Conservation (phyloP, 768 basidiomycete species). For the Russula foetens region DNA sequence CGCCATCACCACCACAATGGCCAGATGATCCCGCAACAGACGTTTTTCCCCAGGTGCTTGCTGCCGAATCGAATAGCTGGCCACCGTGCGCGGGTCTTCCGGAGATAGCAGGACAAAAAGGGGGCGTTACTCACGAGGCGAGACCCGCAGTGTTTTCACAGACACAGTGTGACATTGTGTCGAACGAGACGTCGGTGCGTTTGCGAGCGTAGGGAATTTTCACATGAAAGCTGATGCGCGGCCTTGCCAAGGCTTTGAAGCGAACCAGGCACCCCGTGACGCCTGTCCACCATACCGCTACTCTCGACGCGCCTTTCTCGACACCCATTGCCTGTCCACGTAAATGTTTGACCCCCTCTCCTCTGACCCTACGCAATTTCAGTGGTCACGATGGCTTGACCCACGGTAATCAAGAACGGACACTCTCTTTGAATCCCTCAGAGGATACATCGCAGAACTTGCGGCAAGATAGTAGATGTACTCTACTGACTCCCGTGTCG, state of each 20-base stretch:
- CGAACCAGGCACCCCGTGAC: neutral
- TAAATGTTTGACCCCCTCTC: neutral
- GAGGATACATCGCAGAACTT: neutral
- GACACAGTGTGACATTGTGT: neutral
- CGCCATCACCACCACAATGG: neutral
- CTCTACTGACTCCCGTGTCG: neutral
- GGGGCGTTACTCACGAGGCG: neutral
- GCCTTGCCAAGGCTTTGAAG: neutral
- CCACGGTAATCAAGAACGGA: neutral
- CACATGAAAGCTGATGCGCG: neutral
- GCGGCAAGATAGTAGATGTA: neutral
- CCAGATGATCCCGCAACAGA: neutral
- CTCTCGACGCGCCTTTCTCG: neutral
- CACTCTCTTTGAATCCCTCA: neutral
- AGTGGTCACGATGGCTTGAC: neutral
- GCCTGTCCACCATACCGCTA: neutral
- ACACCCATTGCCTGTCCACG: neutral
- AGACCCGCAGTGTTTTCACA: neutral
- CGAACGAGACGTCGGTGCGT: constrained; percentile 2
- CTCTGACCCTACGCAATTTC: neutral
- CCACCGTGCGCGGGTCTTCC: neutral
- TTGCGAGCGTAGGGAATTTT: neutral
- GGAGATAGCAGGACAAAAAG: neutral
- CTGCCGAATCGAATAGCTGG: neutral
- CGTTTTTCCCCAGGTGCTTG: neutral